Evolutionary conservation across 2,329 filamentous ascomycete species (phyloP).

Genomic region (Chalara sp.): DNA sequence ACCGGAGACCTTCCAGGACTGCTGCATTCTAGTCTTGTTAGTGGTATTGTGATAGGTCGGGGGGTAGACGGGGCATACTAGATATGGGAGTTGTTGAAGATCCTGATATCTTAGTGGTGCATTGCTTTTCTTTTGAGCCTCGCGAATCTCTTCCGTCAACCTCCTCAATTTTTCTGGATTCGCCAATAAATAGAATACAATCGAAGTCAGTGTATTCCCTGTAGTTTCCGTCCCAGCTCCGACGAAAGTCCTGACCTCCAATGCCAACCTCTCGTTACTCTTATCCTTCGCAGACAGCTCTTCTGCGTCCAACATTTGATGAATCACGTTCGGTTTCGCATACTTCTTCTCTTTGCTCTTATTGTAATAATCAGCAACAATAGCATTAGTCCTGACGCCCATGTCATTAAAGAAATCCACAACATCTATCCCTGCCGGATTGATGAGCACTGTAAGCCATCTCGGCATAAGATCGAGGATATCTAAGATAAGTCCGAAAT

Average conservation of each 20-base stretch:
- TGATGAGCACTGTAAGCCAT: slow-evolving; percentile 4
- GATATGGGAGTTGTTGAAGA: slow-evolving; percentile 16
- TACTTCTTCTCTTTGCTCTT: not conserved
- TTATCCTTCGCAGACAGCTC: slow-evolving; percentile 11
- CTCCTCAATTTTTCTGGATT: slow-evolving; percentile 11
- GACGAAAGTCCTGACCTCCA: slow-evolving; percentile 18
- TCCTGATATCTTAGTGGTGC: slow-evolving; percentile 10
- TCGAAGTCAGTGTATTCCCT: slow-evolving; percentile 13
- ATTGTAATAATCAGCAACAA: not conserved
- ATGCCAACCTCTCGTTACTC: slow-evolving; percentile 9
- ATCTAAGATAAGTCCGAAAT: slow-evolving; percentile 3
- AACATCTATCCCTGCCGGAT: slow-evolving; percentile 4
- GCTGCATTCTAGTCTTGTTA: slow-evolving; percentile 5
- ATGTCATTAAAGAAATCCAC: slow-evolving; percentile 5
- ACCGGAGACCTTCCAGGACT: slow-evolving; percentile 13
- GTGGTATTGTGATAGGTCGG: not conserved
- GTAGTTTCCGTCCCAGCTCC: slow-evolving; percentile 23
- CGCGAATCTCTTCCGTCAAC: slow-evolving; percentile 14
- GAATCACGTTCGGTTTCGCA: slow-evolving; percentile 7
- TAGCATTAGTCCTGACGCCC: not conserved
- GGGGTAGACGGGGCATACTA: slow-evolving; percentile 1
- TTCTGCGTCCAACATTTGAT: slow-evolving; percentile 10
- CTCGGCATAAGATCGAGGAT: slow-evolving; percentile 4
- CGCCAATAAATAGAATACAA: slow-evolving; percentile 13
- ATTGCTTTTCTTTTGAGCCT: slow-evolving; percentile 7